These are phyloP conservation scores for Pouteria campechiana DNA, from an alignment of 179 eudicot genomes.

Conservation along the genomic window DNA sequence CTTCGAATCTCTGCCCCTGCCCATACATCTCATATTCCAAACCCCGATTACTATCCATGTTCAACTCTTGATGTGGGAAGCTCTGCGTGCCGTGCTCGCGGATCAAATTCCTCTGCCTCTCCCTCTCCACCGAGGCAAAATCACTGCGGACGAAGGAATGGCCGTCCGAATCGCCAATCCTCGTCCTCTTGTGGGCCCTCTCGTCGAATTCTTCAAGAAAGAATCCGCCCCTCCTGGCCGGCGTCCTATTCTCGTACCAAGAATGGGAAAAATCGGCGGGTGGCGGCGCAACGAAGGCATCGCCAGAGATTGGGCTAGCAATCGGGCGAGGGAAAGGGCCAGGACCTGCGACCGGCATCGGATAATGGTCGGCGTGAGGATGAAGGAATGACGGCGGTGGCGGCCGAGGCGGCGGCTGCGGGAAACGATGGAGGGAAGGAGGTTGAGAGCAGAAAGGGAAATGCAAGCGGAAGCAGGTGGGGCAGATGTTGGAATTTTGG, in stretches of 20 bases:
- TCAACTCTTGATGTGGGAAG: slow-evolving; percentile 8
- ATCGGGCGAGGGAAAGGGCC: slow-evolving; percentile 6
- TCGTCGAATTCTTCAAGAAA: slow-evolving; percentile 10
- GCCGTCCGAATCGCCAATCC: slow-evolving; percentile 26
- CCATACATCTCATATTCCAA: slow-evolving; percentile 5
- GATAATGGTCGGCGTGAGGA: slow-evolving; percentile 6
- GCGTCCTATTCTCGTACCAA: too few relatives aligned
- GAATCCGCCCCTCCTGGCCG: neutral
- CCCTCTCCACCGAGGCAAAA: slow-evolving; percentile 22
- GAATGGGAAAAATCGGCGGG: slow-evolving; percentile 4
- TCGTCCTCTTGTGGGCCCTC: slow-evolving; percentile 46
- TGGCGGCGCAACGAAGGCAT: slow-evolving; percentile 21
- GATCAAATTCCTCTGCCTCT: slow-evolving; percentile 51
- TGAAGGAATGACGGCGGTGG: slow-evolving; percentile 8
- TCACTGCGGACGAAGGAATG: slow-evolving; percentile 6
- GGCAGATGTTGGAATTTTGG: slow-evolving; percentile 54
- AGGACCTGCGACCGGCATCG: neutral
- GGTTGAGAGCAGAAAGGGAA: slow-evolving; percentile 65
- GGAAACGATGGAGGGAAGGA: slow-evolving; percentile 11
- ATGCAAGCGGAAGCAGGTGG: slow-evolving; percentile 54
- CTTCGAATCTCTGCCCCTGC: slow-evolving; percentile 2
- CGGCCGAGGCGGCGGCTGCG: slow-evolving; percentile 5
- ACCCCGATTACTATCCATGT: neutral
- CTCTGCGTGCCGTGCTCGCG: slow-evolving; percentile 50
- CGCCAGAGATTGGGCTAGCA: slow-evolving; percentile 4